A percentile compares a stretch with the other conserved stretches of the same genome.
These are phyloP conservation scores for Aspergillus panamensis DNA, from an alignment of 495 filamentous ascomycete species.

Conservation along the genomic window DNA sequence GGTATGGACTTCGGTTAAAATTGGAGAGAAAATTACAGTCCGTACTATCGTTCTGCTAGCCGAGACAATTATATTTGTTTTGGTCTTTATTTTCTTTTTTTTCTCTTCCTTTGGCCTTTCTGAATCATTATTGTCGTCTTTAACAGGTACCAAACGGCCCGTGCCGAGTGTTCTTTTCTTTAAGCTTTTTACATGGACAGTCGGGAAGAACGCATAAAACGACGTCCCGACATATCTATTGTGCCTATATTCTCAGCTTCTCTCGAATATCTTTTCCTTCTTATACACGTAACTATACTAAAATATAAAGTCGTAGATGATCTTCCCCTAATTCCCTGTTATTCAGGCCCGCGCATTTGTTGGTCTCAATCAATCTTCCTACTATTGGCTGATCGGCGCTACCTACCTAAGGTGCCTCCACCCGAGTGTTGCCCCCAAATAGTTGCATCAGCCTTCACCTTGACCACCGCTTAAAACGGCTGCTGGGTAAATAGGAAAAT, in stretches of 20 bases:
- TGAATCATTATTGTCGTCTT: not conserved
- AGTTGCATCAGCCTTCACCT: too few relatives aligned
- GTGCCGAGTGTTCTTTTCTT: conserved; percentile 13
- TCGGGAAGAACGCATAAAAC: conserved; percentile 7
- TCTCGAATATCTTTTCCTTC: not conserved
- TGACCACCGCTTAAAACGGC: too few relatives aligned
- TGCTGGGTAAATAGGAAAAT: too few relatives aligned
- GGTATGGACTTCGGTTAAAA: not conserved
- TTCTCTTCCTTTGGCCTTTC: not conserved
- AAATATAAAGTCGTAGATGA: too few relatives aligned
- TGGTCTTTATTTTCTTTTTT: not conserved
- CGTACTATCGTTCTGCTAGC: not conserved
- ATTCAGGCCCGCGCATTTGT: too few relatives aligned
- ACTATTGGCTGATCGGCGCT: too few relatives aligned
- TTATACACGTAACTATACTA: too few relatives aligned
- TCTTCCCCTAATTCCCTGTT: too few relatives aligned
- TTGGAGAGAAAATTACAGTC: not conserved
- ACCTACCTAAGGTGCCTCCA: too few relatives aligned
- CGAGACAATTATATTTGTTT: not conserved
- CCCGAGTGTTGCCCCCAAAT: too few relatives aligned
- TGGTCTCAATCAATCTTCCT: too few relatives aligned
- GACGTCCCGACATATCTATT: not conserved
- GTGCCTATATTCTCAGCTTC: not conserved
- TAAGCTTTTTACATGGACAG: conserved; percentile 11
- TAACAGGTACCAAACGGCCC: conserved; percentile 15